Percentiles rank a stretch among this genome's conserved stretches.
Conservation (phyloP, 2,329 filamentous ascomycete species). For the Plenodomus tracheiphilus region DNA sequence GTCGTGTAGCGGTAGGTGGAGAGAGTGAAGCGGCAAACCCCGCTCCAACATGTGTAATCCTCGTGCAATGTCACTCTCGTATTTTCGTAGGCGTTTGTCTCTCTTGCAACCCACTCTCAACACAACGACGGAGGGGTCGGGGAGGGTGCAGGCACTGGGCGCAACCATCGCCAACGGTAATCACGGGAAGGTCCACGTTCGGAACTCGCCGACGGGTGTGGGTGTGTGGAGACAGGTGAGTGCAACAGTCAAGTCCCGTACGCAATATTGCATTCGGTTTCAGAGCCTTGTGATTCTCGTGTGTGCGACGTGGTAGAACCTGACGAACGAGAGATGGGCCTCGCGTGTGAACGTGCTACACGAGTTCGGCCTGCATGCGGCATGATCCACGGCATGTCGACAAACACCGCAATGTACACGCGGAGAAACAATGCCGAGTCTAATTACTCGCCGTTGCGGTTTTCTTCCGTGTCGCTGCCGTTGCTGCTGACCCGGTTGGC, state of each 20-base stretch:
- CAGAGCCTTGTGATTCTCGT: neutral
- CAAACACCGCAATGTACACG: neutral
- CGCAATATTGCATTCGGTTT: neutral
- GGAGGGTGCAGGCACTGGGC: neutral
- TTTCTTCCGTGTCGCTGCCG: conserved; percentile 9
- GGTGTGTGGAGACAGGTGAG: neutral
- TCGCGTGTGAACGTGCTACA: neutral
- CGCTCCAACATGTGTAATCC: neutral
- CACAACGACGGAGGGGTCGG: neutral
- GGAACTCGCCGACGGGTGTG: neutral
- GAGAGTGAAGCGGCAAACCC: neutral
- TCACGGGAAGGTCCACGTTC: neutral
- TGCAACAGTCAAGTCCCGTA: neutral
- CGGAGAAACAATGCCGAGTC: neutral
- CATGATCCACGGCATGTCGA: neutral
- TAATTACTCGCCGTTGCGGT: conserved; percentile 4
- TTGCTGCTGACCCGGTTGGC: neutral
- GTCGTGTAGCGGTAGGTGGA: neutral
- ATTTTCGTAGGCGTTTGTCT: neutral
- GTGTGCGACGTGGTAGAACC: neutral
- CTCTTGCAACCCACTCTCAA: neutral
- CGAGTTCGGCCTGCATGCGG: neutral
- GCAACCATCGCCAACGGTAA: neutral
- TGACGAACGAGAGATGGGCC: neutral
- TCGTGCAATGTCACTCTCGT: neutral